Evolutionary conservation across 2,329 filamentous ascomycete species (phyloP), one percentile per base, ranked within the genome.

Genomic region (Plenodomus lindquistii): DNA sequence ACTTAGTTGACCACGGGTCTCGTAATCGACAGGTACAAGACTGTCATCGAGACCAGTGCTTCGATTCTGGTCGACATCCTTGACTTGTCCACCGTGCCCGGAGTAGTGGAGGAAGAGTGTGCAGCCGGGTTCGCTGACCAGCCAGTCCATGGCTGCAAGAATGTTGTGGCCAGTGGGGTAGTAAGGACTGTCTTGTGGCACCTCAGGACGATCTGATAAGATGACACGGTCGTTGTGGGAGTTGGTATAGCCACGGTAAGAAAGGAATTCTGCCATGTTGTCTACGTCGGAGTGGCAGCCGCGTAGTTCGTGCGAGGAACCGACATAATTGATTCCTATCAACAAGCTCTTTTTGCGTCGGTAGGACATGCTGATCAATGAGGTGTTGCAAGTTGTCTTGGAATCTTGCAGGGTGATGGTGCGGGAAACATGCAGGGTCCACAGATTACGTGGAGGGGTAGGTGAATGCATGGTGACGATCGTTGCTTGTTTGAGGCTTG

Each of bases 71-170:
- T 77, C 73, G 0, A 68, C 63, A 46, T 80, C 76, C 13, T 63
- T 65, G 18, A 82, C 75, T 63, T 82, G 80, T 36, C 81, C 78
- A 44, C 82, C 82, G 52, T 85, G 82, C 1, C 82, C 82, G 0
- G 79, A 81, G 55, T 85, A 85, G 54, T 82, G 81, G 41, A 85
- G 64, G 72, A 83, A 84, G 16, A 80, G 67, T 8, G 71, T 75
- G 46, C 79, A 79, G 9, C 77, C 77, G 0, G 81, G 78, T 44
- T 80, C 75, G 20, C 70, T 75, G 37, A 84, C 77, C 2, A 85
- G 75, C 82, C 82, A 85, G 45, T 80, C 73, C 67, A 85, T 82
- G 3, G 82, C 82, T 2, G 77, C 77, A 34, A 80, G 62, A 16
- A 79, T 72, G 54, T 78, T 78, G 54, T 72, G 72, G 8, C 72